Base-by-base conservation (phyloP, 768 basidiomycete species). In the Mrakia hoshinonis region DNA sequence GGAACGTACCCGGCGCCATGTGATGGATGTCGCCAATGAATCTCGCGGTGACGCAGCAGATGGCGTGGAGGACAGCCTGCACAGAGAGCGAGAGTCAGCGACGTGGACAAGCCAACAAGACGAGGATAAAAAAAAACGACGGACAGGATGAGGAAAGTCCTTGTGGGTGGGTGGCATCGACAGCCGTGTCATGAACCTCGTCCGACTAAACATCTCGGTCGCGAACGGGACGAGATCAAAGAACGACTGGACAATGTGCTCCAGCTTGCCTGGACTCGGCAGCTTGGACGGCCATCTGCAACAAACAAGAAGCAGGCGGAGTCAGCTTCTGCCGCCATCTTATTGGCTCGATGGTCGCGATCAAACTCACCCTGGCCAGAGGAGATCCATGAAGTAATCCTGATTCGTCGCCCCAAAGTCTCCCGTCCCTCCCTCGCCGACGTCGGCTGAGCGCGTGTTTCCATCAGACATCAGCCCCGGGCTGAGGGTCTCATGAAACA, bases 241-340 rank as follows among this genome's bases (percentile, higher is more conserved):
- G 58, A 61, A 61, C 22, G 36, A 31, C 36, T 61, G 31, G 34
- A 61, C 34, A 22, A 61, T 61, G 36, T 61, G 58, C 34, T 61
- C 58, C 31, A 61, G 58, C 36, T 61, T 61, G 5, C 58, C 58
- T 61, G 58, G 58, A 31, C 31, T 61, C 18, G 58, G 58, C 4
- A 61, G 34, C 18, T 61, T 31, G 22, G 58, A 36, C 3, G 58
- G 58, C 58, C 58, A 61, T 2, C 58, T 61, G 22, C 5, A 9
- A 3, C 36, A n/a, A 6, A 36, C n/a, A 22, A 38, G 20, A 39
- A n/a, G 36, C 31, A 22, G 43, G 6, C 43, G 12, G 3, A 15
- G 31, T 61, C 58, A 39, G 34, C 3, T 61, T 31, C 2, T 36
- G 34, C 22, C 58, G 4, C 55, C 34, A 20, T 20, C 12, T 34